Evolutionary conservation across 1,284 basidiomycete species (phyloP), one percentile per base, ranked within the genome.

Genomic region (Cryptococcus wingfieldii): DNA sequence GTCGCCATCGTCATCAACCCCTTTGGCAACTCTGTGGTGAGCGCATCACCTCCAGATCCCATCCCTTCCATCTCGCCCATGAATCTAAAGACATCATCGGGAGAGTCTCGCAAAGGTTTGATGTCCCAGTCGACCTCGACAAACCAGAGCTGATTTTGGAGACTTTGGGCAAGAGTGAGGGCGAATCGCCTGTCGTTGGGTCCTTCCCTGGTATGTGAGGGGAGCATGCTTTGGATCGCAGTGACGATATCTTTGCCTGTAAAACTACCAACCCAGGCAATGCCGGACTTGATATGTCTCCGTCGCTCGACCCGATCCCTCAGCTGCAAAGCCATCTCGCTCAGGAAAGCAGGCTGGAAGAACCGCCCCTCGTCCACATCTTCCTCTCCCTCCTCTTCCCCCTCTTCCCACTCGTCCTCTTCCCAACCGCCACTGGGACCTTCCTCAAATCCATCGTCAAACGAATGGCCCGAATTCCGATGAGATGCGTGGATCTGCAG

Each of bases 91-190:
- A 98, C 92, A 65, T 96, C 91, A 65, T 96, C 93, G 2, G 93
- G 87, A 5, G 90, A 88, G 69, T 97, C 95, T 56, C 88, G 86
- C 46, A 98, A 77, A 1, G 86, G 81, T 25, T 86, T 84, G 55
- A 86, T 85, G 37, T 90, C 91, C 90, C 93, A 96, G 73, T 97
- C 94, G 7, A 97, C 94, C 72, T 98, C 95, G 71, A 95, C 91
- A 72, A 98, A 93, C 81, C 93, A 96, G 7, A 97, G 82, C 72
- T 95, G 90, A 60, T 84, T 86, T 67, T 98, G 93, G 31, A 98
- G 79, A 60, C 88, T 89, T 28, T 90, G 85, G 0, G 92, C 94
- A 13, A 96, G 86, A 64, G 86, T 84, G 12, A 97, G 79, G 2
- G 94, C 91, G 13, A 87, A 86, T 27, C 88, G 83, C 3, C 92